Evolutionary conservation across 441 rosid species (phyloP), one percentile per base, ranked within the genome.

Genomic region (Theobroma grandiflorum): DNA sequence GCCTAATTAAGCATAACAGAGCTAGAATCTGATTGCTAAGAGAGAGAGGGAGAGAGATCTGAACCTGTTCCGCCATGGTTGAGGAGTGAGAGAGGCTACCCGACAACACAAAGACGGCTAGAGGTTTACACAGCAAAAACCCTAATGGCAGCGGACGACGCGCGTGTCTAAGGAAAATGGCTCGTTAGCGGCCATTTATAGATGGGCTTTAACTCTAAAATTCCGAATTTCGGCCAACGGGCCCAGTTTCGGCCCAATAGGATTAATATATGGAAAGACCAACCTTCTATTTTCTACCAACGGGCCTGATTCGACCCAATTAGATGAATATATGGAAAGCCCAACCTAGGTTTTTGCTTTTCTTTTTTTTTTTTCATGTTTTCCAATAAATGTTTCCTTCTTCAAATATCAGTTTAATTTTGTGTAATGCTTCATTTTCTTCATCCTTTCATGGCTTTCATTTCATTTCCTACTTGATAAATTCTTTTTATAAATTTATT

Each of bases 1-100:
- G 18, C 11, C 10, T 7, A 55, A n/a, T 55, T n/a, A 45, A 45
- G 8, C 49, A 7, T 10, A 45, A 45, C 11, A 0, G 31, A 8
- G 49, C 49, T 45, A 45, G 49, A 45, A 45, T 45, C 49, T 6
- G 49, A n/a, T 55, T 55, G 3, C 31, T n/a, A 22, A 33, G 16
- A 22, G 14, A 3, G 10, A 38, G 4, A 64, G 20, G 68, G 38
- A 75, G 18, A 15, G 47, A 37, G 35, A 61, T 49, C 14, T 14
- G 5, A 7, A 85, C 87, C 80, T 88, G 87, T 77, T 85, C 91
- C 42, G 88, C 89, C 91, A 86, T 85, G 79, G 82, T 49, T 55
- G 82, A 22, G 9, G 20, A 61, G 8, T 4, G 67, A 50, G 26
- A 22, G 26, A 22, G 15, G 43, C 52, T 16, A 18, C 26, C 15